These are phyloP conservation scores for Mycosphaerella arachidis DNA, from an alignment of 2,329 filamentous ascomycete species.

Conservation along the genomic window DNA sequence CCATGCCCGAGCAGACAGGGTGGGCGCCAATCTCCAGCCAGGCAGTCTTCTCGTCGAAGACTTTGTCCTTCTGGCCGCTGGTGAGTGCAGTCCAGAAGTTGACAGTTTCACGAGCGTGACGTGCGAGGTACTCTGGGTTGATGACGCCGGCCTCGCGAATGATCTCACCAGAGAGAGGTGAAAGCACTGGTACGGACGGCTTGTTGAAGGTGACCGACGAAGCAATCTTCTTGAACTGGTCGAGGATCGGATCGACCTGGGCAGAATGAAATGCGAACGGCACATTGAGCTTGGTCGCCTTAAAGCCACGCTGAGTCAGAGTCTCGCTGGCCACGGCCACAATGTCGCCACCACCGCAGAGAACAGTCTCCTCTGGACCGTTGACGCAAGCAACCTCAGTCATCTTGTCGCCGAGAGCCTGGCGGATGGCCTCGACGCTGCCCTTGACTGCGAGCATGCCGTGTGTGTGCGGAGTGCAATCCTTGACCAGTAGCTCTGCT, in stretches of 20 bases:
- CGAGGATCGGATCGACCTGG: slow-evolving; percentile 60
- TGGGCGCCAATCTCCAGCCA: slow-evolving; percentile 74
- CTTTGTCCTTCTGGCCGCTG: slow-evolving; percentile 53
- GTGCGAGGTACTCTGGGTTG: slow-evolving; percentile 58
- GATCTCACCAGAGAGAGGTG: slow-evolving; percentile 60
- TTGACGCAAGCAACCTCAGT: slow-evolving; percentile 69
- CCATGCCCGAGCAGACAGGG: slow-evolving; percentile 63
- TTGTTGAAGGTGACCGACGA: slow-evolving; percentile 52
- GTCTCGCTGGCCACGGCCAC: slow-evolving; percentile 51
- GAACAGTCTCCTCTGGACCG: slow-evolving; percentile 67
- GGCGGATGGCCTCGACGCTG: slow-evolving; percentile 49
- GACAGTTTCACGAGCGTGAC: slow-evolving; percentile 63
- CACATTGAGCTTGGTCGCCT: slow-evolving; percentile 59
- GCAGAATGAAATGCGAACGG: slow-evolving; percentile 65
- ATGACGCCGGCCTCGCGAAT: slow-evolving; percentile 55
- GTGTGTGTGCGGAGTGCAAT: slow-evolving; percentile 63
- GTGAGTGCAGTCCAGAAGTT: slow-evolving; percentile 62
- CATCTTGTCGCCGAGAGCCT: slow-evolving; percentile 48
- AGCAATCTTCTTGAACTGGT: slow-evolving; percentile 55
- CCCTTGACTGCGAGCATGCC: slow-evolving; percentile 60
- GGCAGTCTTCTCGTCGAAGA: slow-evolving; percentile 61
- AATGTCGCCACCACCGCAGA: slow-evolving; percentile 59
- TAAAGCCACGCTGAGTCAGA: slow-evolving; percentile 52
- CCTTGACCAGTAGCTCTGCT: slow-evolving; percentile 60
- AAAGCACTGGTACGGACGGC: slow-evolving; percentile 61